Evolutionary conservation across 306 rosid genomes (phyloP), one percentile per base, ranked within the genome.

Genomic region (Ormosia semicastrata): DNA sequence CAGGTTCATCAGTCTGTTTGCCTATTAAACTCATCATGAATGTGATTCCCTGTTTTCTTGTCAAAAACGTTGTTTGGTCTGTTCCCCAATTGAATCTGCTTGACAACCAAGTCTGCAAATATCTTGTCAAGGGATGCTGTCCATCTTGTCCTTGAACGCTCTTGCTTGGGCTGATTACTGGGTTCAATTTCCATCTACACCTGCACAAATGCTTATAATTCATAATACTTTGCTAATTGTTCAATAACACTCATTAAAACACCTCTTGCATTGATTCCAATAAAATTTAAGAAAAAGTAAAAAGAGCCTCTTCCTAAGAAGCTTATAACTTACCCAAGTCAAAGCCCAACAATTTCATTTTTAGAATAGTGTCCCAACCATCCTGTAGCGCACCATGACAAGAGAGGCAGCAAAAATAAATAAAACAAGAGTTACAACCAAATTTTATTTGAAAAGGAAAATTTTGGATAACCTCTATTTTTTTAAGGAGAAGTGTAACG

Each of bases 111-210:
- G 66, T 94, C 97, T 6, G 98, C 94, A 80, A 94, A 94, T 82
- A 92, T 88, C 92, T 89, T 90, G 88, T 94, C 97, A 15, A 94
- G 97, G 46, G 93, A 77, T 50, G 98, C 84, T 15, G 98, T 91
- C 98, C 98, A 94, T 91, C 98, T 90, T 36, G 98, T 94, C 88
- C 98, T 91, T 3, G 94, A 94, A 29, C 98, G 97, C 77, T 94
- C 94, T 33, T 86, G 93, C 89, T 91, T 94, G 76, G 86, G 87
- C 69, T 87, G 91, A 80, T 71, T 82, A 73, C 60, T 32, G 2
- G 73, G 81, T 83, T 90, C 93, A 83, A 47, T 81, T 58, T 91
- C 98, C 98, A 93, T 93, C 87, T 76, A 64, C 75, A 82, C 70
- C 77, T 36, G 81, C 50, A 41, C 34, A 72, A 83, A 34, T 81